Conservation (phyloP, 495 filamentous ascomycete genomes). For the Penicillium robsamsonii region DNA sequence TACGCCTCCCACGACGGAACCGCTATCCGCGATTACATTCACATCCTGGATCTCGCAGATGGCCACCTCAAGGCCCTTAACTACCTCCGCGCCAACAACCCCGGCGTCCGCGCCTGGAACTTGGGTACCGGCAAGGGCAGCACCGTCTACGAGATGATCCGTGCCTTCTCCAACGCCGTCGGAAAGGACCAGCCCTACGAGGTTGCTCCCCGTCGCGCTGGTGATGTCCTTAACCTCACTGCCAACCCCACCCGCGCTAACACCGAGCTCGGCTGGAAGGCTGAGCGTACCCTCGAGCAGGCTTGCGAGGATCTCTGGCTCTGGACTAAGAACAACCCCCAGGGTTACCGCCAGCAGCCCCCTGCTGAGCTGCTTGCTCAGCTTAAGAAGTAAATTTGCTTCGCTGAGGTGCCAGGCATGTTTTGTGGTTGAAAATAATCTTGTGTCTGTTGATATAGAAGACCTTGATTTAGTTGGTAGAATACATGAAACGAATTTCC, state of each 20-base stretch:
- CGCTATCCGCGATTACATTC: slow-evolving; percentile 73
- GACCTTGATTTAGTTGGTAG: slow-evolving; percentile 21
- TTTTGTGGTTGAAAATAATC: slow-evolving; percentile 2
- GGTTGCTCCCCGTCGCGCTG: slow-evolving; percentile 75
- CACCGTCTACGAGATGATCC: slow-evolving; percentile 97
- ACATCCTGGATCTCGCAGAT: slow-evolving; percentile 84
- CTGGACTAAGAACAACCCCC: slow-evolving; percentile 93
- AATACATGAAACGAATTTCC: slow-evolving; percentile 46
- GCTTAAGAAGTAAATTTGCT: slow-evolving; percentile 55
- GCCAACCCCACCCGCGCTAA: slow-evolving; percentile 86
- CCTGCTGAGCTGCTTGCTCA: slow-evolving; percentile 77
- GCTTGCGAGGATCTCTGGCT: slow-evolving; percentile 93
- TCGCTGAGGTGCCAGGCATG: not conserved
- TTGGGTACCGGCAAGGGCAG: slow-evolving; percentile 91
- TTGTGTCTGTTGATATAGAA: slow-evolving; percentile 25
- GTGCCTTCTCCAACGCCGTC: slow-evolving; percentile 83
- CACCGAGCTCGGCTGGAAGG: slow-evolving; percentile 88
- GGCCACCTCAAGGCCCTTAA: slow-evolving; percentile 91
- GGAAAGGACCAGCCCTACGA: slow-evolving; percentile 84
- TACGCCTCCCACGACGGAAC: slow-evolving; percentile 85
- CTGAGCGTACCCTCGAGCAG: slow-evolving; percentile 83
- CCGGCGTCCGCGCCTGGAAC: slow-evolving; percentile 96
- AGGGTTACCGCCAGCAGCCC: slow-evolving; percentile 88
- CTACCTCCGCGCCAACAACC: slow-evolving; percentile 84
- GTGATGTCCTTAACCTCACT: slow-evolving; percentile 92